Percentiles rank a stretch among this genome's conserved stretches.
Conservation (phyloP, 2,329 filamentous ascomycete genomes). For the Exophiala sideris region DNA sequence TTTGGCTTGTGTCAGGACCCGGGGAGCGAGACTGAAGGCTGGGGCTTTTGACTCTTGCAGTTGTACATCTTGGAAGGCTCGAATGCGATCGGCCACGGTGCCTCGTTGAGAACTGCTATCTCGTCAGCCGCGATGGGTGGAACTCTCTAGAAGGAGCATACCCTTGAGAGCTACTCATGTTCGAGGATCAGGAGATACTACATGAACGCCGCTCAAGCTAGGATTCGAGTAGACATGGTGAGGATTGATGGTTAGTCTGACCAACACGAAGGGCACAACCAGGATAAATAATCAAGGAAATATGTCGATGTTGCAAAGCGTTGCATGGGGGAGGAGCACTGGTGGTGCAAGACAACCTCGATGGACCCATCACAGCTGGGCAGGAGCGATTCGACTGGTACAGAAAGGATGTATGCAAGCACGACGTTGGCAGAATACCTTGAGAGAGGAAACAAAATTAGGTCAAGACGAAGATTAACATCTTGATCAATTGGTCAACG, state of each 20-base stretch:
- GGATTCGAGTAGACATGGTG: conserved; percentile 1
- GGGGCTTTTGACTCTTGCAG: conserved; percentile 9
- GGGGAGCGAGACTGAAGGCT: conserved; percentile 8
- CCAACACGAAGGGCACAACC: not conserved
- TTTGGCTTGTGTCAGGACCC: conserved; percentile 5
- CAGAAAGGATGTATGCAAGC: not conserved
- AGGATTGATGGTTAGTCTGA: not conserved
- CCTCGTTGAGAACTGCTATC: conserved; percentile 18
- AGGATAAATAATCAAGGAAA: too few species aligned
- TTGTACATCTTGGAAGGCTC: conserved; percentile 24
- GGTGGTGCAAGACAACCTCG: not conserved
- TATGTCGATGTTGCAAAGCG: not conserved
- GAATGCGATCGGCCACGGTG: conserved; percentile 27
- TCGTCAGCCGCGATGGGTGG: conserved; percentile 1
- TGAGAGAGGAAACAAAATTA: not conserved
- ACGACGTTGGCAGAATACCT: too few species aligned
- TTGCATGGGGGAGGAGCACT: not conserved
- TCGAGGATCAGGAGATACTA: conserved; percentile 13
- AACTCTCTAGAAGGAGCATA: not conserved
- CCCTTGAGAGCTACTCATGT: conserved; percentile 19
- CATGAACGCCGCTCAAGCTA: conserved; percentile 9
- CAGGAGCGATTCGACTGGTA: not conserved
- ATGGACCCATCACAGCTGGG: not conserved
- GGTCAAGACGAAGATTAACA: too few species aligned
- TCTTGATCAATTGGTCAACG: too few species aligned